Percentiles rank a stretch among this genome's conserved stretches.
These are phyloP conservation scores for Paramecium primaurelia DNA, from an alignment of 73 alveolate species.

Conservation along the genomic window DNA sequence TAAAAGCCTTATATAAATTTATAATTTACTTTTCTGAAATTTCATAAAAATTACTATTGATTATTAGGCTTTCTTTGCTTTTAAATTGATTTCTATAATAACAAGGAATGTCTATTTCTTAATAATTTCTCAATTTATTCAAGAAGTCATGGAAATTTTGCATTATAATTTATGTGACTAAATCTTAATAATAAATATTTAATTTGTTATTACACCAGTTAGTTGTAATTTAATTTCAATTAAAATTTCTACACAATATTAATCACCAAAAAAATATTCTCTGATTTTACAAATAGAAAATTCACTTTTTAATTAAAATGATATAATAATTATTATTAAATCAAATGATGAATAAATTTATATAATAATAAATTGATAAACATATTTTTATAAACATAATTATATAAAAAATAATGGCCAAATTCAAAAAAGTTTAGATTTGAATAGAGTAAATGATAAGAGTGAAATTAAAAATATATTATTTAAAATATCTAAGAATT, in stretches of 20 bases:
- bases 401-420: not conserved
- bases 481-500: not conserved
- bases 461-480: not conserved
- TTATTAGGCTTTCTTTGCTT: not conserved
- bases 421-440: not conserved
- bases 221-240: conserved; percentile 4
- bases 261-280: not conserved
- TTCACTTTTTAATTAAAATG: not conserved
- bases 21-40: not conserved
- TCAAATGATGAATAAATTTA: not conserved
- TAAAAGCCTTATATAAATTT: not conserved
- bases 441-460: not conserved
- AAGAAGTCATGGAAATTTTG: not conserved
- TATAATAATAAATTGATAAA: not conserved
- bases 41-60: conserved; percentile 2
- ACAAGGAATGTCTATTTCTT: not conserved
- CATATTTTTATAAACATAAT: not conserved
- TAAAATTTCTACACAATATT: not conserved
- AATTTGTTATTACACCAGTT: not conserved
- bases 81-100: conserved; percentile 15
- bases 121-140: not conserved
- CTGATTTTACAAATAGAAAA: not conserved
- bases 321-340: not conserved
- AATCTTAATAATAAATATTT: conserved; percentile 1
- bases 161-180: not conserved